phyloP scores from a whole-genome alignment of 371 early-diverging fungal species.

The Conidiobolus incongruus region DNA sequence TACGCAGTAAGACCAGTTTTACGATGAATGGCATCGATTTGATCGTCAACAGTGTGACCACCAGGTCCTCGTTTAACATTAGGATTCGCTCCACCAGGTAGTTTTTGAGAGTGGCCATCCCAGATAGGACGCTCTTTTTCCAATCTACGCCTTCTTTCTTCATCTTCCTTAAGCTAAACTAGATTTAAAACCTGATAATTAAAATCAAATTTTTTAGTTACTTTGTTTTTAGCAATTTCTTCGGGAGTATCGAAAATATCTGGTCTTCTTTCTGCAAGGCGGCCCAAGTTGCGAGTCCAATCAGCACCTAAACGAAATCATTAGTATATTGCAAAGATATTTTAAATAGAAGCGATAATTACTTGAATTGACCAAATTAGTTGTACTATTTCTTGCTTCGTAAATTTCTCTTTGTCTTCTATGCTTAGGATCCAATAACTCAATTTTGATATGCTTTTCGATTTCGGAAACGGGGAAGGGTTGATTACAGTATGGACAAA shows the following conservation, averaged over 20 bases:
- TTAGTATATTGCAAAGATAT: background rate
- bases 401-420: slow-evolving; percentile 62
- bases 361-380: slow-evolving; percentile 46
- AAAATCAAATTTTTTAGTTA: slow-evolving; percentile 30
- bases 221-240: slow-evolving; percentile 77
- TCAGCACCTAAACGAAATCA: background rate
- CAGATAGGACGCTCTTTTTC: slow-evolving; percentile 23
- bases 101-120: slow-evolving; percentile 38
- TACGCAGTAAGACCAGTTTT: too few species aligned
- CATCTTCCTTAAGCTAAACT: slow-evolving; percentile 5
- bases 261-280: slow-evolving; percentile 55
- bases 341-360: background rate
- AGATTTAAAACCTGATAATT: slow-evolving; percentile 9
- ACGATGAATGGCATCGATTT: slow-evolving; percentile 28
- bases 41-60: slow-evolving; percentile 34
- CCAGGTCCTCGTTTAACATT: slow-evolving; percentile 32
- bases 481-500: slow-evolving; percentile 74
- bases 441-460: slow-evolving; percentile 86
- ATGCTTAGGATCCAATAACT: slow-evolving; percentile 83
- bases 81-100: slow-evolving; percentile 17
- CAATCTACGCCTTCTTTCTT: slow-evolving; percentile 7
- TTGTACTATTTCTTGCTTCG: slow-evolving; percentile 49
- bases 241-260: slow-evolving; percentile 40
- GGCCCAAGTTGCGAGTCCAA: slow-evolving; percentile 13
- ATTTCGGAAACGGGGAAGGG: slow-evolving; percentile 68